phyloP scores from a whole-genome alignment of 352 stramenopile species.

The Globisporangium paroecandrum region DNA sequence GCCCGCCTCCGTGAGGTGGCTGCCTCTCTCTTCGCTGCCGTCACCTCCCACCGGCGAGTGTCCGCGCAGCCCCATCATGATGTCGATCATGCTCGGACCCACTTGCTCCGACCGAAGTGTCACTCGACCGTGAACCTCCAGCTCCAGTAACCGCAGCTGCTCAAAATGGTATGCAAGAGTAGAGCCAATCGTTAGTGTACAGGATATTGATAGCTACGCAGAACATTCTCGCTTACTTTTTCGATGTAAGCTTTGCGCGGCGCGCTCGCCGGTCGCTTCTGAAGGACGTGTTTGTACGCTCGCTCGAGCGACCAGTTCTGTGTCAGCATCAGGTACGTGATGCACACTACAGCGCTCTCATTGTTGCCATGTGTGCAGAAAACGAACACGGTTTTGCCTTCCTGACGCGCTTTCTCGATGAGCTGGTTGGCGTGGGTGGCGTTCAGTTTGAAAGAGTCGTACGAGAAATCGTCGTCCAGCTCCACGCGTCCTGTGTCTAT shows the following conservation, averaged over 20 bases:
- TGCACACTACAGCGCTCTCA: constrained; percentile 64
- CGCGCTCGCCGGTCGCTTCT: constrained; percentile 55
- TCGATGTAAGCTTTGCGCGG: constrained; percentile 66
- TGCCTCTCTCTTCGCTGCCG: constrained; percentile 39
- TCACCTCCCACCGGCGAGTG: constrained; percentile 26
- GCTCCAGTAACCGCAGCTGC: constrained; percentile 48
- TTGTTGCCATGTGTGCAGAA: constrained; percentile 74
- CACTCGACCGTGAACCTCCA: constrained; percentile 55
- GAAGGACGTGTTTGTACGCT: constrained; percentile 55
- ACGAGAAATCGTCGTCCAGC: constrained; percentile 62
- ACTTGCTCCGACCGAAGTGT: constrained; percentile 59
- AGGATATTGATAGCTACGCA: too few species aligned
- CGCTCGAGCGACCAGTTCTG: constrained; percentile 60
- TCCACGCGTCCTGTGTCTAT: constrained; percentile 42
- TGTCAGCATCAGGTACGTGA: constrained; percentile 58
- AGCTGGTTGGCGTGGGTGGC: constrained; percentile 42
- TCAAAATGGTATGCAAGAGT: constrained; percentile 5
- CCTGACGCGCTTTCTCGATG: constrained; percentile 32
- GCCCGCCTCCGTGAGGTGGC: constrained; percentile 39
- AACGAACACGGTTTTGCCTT: constrained; percentile 57
- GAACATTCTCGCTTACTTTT: constrained; percentile 27
- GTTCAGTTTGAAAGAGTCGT: constrained; percentile 50
- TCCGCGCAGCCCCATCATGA: constrained; percentile 62
- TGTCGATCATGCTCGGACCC: constrained; percentile 70
- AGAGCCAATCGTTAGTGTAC: not conserved